Conservation (phyloP, 2,329 filamentous ascomycete species). For the Nigrospora sphaerica region DNA sequence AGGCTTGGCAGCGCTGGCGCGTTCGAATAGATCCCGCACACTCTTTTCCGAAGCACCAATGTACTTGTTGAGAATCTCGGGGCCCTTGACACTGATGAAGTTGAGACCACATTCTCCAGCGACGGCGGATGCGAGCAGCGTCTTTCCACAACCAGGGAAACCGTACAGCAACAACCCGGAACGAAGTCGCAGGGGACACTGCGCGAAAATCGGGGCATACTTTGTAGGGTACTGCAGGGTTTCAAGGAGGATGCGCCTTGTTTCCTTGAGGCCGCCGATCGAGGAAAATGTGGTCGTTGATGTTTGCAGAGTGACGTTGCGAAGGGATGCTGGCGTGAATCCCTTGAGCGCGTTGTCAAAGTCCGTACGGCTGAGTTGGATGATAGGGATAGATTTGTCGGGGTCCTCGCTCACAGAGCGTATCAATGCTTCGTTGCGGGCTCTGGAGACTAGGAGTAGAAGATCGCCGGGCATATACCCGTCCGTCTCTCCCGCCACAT, state of each 20-base stretch:
- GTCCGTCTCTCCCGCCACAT: conserved; percentile 88
- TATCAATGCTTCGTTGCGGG: conserved; percentile 87
- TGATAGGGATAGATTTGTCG: conserved; percentile 37
- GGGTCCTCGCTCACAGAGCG: conserved; percentile 59
- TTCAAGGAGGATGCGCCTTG: conserved; percentile 84
- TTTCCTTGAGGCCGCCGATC: conserved; percentile 82
- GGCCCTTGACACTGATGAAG: conserved; percentile 97
- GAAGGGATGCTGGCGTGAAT: conserved; percentile 89
- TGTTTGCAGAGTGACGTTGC: conserved; percentile 88
- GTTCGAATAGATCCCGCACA: conserved; percentile 89
- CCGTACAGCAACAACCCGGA: conserved; percentile 92
- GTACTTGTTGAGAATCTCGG: conserved; percentile 98
- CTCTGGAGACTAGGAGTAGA: conserved; percentile 75
- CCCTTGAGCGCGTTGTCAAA: conserved; percentile 81
- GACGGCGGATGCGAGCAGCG: conserved; percentile 89
- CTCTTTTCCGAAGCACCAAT: conserved; percentile 97
- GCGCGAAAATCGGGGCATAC: conserved; percentile 94
- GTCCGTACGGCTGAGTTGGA: conserved; percentile 65
- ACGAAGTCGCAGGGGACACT: conserved; percentile 88
- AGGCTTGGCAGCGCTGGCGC: conserved; percentile 81
- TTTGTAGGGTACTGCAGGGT: conserved; percentile 96
- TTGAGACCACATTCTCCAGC: conserved; percentile 96
- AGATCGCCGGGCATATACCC: conserved; percentile 98
- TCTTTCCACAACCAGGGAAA: conserved; percentile 94
- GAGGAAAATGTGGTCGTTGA: conserved; percentile 88